Evolutionary conservation across 306 rosid species (phyloP), one percentile per base, ranked within the genome.

Genomic region (Morella rubra): DNA sequence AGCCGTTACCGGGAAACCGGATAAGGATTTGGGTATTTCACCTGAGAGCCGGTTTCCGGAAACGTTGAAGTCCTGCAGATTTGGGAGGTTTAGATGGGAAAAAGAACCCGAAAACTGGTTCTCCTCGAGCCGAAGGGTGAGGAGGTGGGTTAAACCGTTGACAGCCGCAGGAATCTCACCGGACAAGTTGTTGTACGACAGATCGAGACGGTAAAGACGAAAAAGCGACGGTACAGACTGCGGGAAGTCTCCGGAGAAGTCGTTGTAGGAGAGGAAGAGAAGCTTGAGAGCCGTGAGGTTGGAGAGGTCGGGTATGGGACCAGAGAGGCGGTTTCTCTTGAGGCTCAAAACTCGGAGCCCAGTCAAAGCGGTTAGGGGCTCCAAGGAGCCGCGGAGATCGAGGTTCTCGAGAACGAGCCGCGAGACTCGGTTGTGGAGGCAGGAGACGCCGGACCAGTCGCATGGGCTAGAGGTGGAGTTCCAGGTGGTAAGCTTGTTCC

Each of bases 341-440:
- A 93, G 93, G 87, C 97, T 91, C 27, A 93, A 88, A 42, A 91
- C 84, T 32, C 97, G 91, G 69, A 91, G 96, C 74, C 87, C 81
- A 71, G 90, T 82, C 50, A 91, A 75, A 12, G 81, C 67, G 6
- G 93, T 76, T 12, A 93, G 79, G 4, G 87, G 81, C 0, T 54
- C 47, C 44, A 91, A 74, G 5, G 97, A 86, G 82, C 90, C 93
- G 0, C 15, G 68, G 55, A 93, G 96, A 70, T 81, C 69, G 22
- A 90, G 91, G 73, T 71, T 27, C 56, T 93, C 90, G 55, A 93
- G 97, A 32, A 93, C 87, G 20, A 93, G 92, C 11, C 87, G 81
- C 0, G 96, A 81, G 79, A 93, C 94, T 7, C 96, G 82, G 84
- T 81, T 67, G 8, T 69, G 79, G 52, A 85, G 78, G 73, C 98